Percentiles rank a stretch among this genome's conserved stretches.
Conservation (phyloP, 805 yeast genomes). For the Saturnispora besseyi region DNA sequence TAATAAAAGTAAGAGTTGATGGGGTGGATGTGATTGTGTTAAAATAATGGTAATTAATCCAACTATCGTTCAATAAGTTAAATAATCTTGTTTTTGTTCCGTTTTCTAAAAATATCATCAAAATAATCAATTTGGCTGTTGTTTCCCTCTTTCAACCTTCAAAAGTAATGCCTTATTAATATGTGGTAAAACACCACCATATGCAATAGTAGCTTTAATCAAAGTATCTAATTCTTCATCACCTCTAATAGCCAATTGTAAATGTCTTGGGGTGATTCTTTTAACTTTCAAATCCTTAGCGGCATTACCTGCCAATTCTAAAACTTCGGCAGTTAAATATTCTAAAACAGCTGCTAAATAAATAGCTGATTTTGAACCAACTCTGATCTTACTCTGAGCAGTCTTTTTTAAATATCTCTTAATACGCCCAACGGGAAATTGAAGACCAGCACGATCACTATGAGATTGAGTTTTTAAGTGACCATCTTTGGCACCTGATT, state of each 20-base stretch:
- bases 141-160: constrained; percentile 59
- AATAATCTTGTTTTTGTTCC: not conserved
- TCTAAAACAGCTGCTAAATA: constrained; percentile 93
- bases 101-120: too few species aligned
- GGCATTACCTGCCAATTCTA: constrained; percentile 97
- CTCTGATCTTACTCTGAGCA: constrained; percentile 70
- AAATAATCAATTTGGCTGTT: constrained; percentile 5
- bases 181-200: constrained; percentile 97
- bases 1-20: too few species aligned
- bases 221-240: constrained; percentile 95
- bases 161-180: constrained; percentile 74
- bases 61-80: too few species aligned
- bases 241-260: constrained; percentile 94
- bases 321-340: constrained; percentile 92
- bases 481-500: constrained; percentile 70
- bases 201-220: constrained; percentile 91
- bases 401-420: constrained; percentile 90
- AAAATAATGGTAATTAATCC: too few species aligned
- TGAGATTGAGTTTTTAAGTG: constrained; percentile 62
- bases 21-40: too few species aligned
- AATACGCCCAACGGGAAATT: constrained; percentile 98
- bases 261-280: constrained; percentile 96
- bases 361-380: constrained; percentile 74
- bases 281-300: constrained; percentile 92
- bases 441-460: constrained; percentile 90